These are phyloP conservation scores for Beauveria bassiana DNA, from an alignment of 2,329 filamentous ascomycete species.

Conservation along the genomic window DNA sequence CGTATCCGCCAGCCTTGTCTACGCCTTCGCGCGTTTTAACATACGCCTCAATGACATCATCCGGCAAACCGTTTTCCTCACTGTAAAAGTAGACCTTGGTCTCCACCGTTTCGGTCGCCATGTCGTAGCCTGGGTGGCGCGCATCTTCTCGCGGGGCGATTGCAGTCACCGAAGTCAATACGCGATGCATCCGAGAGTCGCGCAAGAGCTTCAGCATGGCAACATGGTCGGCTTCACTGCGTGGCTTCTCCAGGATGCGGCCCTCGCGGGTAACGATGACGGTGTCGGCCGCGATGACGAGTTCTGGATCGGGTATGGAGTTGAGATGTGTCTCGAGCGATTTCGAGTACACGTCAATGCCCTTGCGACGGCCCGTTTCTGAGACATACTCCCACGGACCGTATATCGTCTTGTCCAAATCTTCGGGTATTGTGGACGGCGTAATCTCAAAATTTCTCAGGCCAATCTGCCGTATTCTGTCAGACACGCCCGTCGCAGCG, in stretches of 20 bases:
- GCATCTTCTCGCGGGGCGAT: constrained; percentile 77
- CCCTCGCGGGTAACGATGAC: constrained; percentile 72
- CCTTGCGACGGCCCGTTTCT: constrained; percentile 77
- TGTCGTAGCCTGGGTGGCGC: constrained; percentile 73
- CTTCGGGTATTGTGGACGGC: constrained; percentile 75
- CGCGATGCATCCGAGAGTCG: constrained; percentile 69
- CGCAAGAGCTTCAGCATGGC: constrained; percentile 75
- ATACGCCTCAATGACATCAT: constrained; percentile 76
- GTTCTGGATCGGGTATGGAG: constrained; percentile 58
- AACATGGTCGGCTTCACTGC: constrained; percentile 71
- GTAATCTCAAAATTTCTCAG: constrained; percentile 75
- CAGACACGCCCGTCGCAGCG: not conserved
- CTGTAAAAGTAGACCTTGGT: constrained; percentile 82
- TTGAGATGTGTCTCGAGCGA: constrained; percentile 35
- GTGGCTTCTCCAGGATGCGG: constrained; percentile 83
- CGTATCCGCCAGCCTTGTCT: constrained; percentile 95
- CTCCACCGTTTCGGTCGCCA: constrained; percentile 79
- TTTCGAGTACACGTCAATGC: constrained; percentile 58
- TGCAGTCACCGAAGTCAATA: constrained; percentile 78
- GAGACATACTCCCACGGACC: constrained; percentile 87
- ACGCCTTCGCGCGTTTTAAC: constrained; percentile 82
- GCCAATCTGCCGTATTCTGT: constrained; percentile 50
- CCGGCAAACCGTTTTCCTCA: constrained; percentile 48
- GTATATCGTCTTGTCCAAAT: constrained; percentile 67
- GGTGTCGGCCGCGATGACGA: constrained; percentile 88